Evolutionary conservation across 176 grass and related monocot species (phyloP), one percentile per base, ranked within the genome.

Genomic region (Pharus latifolius): DNA sequence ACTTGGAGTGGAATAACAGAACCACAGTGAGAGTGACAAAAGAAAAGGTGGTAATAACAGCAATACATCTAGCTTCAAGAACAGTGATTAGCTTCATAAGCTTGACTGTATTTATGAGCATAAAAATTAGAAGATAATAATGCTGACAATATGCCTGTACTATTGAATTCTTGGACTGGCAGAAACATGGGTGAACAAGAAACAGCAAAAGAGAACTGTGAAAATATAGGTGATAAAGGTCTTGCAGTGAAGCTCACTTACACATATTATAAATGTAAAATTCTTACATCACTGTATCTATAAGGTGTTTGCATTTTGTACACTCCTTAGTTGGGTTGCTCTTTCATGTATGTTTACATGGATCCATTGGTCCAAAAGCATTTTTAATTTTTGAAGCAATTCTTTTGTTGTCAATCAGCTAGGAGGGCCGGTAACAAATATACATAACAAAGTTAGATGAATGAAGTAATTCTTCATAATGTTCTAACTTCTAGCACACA

Each of bases 361-460:
- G 80, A 83, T 93, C 95, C 23, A 78, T 52, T 52, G 76, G 74
- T 14, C 73, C 81, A 73, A 87, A 93, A 47, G 84, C 61, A 80
- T 88, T 91, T 87, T 87, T 98, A 69, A 98, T 98, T 86, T 98
- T 98, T 27, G 84, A 81, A 30, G 95, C 95, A 83, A 98, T 83
- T 78, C 90, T 85, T 69, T 77, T 81, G 82, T 87, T 85, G 66
- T 98, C 90, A 72, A 98, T 73, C 73, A 98, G 60, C 94, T 90
- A 98, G 23, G 95, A 88, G 45, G 90, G 80, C 67, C 95, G 93
- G 87, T 18, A 91, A 43, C 56, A 75, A 70, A 80, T 61, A 70
- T 72, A 51, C 55, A 43, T 17, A 17, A 5, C 19, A 60, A 6
- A 31, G 16, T 75, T 50, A 64, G 33, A 63, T 57, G 65, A 63